Base-by-base conservation (phyloP, 257 asterid species). In the Solanum bulbocastanum region DNA sequence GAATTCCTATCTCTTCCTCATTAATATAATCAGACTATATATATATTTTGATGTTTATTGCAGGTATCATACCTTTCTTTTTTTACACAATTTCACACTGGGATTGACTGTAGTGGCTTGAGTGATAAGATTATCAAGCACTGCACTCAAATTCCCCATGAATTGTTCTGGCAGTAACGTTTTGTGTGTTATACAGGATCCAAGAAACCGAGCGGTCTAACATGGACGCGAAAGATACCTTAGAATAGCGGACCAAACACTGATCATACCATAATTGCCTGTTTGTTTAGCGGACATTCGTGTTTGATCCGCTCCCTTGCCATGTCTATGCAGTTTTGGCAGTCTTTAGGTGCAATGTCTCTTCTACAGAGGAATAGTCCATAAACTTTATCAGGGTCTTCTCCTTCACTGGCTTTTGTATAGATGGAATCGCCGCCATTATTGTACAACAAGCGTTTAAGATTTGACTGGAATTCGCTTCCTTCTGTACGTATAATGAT, bases 201-300 rank as follows among this genome's bases (percentile, higher is more conserved):
- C 0, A 0, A 58, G 0, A 1, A 60, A 1, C 0, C 15, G 49
- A 35, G 13, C 0, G 0, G 87, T n/a, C 35, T 16, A 22, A 3
- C n/a, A 30, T 37, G 75, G 36, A 8, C 18, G 6, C 25, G 3
- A 68, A 58, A 13, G 39, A 3, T 25, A 25, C 35, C 27, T 62
- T 13, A 56, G 74, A 37, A 13, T 84, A 37, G 74, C 87, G 83
- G 32, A 74, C 7, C 36, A 78, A 58, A 84, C 87, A 40, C 39
- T 84, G 3, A 14, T 62, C 76, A 13, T 13, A 84, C 56, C 87
- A 58, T 60, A 2, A 14, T 18, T 12, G 87, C 87, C 36, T 78
- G 62, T 25, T 84, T 42, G 1, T 3, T 23, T 0, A 68, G 33
- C 2, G 14, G 39, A 27, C 87, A 62, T 18, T 2, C 15, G 2